A percentile compares a stretch with the other conserved stretches of the same genome.
These are phyloP conservation scores for Globisporangium acanthophoron DNA, from an alignment of 352 stramenopile genomes.

Conservation along the genomic window DNA sequence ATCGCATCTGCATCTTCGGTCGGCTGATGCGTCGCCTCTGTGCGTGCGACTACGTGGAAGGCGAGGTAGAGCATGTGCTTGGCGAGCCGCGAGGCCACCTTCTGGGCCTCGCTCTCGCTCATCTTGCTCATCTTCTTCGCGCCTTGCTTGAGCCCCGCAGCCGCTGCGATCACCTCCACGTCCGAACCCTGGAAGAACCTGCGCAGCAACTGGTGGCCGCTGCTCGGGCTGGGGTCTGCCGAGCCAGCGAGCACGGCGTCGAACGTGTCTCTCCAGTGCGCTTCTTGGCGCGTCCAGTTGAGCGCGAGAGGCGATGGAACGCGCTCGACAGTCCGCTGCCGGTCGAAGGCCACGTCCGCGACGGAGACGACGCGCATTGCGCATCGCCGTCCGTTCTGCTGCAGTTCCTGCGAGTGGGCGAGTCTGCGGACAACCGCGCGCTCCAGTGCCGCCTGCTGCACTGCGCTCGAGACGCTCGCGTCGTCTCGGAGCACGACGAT, in stretches of 20 bases:
- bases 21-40: not conserved
- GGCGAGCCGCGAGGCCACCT: conserved; percentile 51
- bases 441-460: conserved; percentile 39
- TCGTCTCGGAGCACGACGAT: conserved; percentile 46
- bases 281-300: conserved; percentile 48
- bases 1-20: not conserved
- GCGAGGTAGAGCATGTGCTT: conserved; percentile 55
- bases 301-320: conserved; percentile 42
- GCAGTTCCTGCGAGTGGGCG: not conserved
- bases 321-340: conserved; percentile 8
- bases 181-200: conserved; percentile 39
- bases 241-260: too few relatives aligned
- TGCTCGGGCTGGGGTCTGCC: not conserved
- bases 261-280: conserved; percentile 21
- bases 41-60: conserved; percentile 20
- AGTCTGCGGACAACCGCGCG: conserved; percentile 38
- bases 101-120: conserved; percentile 31
- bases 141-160: conserved; percentile 62
- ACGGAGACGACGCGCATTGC: conserved; percentile 3
- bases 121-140: conserved; percentile 64
- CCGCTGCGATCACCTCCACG: conserved; percentile 51
- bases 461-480: conserved; percentile 20
- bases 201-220: not conserved
- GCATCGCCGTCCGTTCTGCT: not conserved
- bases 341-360: conserved; percentile 7